These are phyloP conservation scores for Lagerstroemia speciosa DNA, from an alignment of 345 rosid species.

Conservation along the genomic window DNA sequence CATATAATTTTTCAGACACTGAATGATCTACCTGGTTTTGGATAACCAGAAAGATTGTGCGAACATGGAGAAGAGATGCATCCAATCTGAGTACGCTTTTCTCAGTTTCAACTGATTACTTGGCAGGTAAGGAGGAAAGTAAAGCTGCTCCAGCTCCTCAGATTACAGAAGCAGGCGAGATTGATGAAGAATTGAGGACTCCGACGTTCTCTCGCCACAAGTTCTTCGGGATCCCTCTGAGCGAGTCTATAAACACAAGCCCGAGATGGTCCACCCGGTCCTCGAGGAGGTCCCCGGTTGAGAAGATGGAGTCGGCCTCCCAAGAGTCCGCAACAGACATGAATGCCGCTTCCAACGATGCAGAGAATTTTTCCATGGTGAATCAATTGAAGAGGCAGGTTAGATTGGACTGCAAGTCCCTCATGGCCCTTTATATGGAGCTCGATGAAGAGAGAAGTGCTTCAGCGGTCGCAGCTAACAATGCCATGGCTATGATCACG, in stretches of 20 bases:
- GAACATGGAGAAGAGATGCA: too few relatives aligned
- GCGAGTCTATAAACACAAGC: slow-evolving; percentile 60
- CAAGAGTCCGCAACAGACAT: slow-evolving; percentile 26
- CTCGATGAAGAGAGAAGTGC: slow-evolving; percentile 85
- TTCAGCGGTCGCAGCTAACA: slow-evolving; percentile 80
- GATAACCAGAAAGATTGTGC: background rate
- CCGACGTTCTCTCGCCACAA: slow-evolving; percentile 43
- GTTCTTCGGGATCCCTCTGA: slow-evolving; percentile 63
- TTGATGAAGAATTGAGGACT: slow-evolving; percentile 31
- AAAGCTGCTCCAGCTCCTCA: slow-evolving; percentile 28
- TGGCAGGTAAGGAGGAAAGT: slow-evolving; percentile 28
- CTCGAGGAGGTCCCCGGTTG: slow-evolving; percentile 37
- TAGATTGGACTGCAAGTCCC: slow-evolving; percentile 68
- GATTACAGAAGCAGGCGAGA: slow-evolving; percentile 35
- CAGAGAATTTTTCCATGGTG: slow-evolving; percentile 48
- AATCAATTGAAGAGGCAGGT: slow-evolving; percentile 65
- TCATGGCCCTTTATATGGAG: slow-evolving; percentile 79
- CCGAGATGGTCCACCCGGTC: slow-evolving; percentile 46
- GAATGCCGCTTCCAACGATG: slow-evolving; percentile 21
- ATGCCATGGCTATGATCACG: slow-evolving; percentile 93
- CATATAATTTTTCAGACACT: background rate
- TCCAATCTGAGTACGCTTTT: too few relatives aligned
- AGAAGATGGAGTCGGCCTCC: slow-evolving; percentile 36
- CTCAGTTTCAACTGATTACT: background rate
- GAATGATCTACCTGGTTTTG: background rate